Base-by-base conservation (phyloP, 2,329 filamentous ascomycete species). In the Colletotrichum sp. region DNA sequence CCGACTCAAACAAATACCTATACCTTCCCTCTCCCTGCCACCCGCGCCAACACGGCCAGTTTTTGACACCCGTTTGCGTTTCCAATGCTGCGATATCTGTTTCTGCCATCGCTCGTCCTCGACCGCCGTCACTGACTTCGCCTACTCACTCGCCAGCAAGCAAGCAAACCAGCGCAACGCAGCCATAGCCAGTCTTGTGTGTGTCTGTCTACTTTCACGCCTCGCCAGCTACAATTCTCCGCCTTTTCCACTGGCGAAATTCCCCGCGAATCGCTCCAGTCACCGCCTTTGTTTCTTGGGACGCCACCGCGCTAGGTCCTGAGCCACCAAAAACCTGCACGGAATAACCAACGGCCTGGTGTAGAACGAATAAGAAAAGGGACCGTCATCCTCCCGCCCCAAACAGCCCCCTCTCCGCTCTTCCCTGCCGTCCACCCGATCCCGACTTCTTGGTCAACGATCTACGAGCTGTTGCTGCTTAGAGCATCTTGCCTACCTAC, bases 241-340 rank as follows among this genome's bases (percentile, higher is more conserved):
- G 68, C 55, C 30, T 72, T 63, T 72, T 59, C 15, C 32, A 75
- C 70, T 68, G 73, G 73, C 73, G 69, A 72, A 75, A 70, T 63
- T 63, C 68, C 77, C 73, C 77, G 72, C 76, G 61, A 75, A 72
- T 78, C 76, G 59, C 75, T 70, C 73, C 65, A 71, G 77, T 78
- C 77, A 78, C 77, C 77, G 77, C 77, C 77, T 77, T 78, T 78
- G 76, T 77, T 76, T 78, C 70, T 70, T 69, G 71, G 72, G 70
- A 74, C 77, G 76, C 76, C 68, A 78, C 77, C 71, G 67, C 76
- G 72, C 77, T 75, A 75, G 68, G 73, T 75, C 70, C 73, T 72
- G 73, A 75, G 73, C 74, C 74, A 76, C 65, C 71, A 32, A 74
- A 76, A 70, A 74, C 71, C 71, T 76, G 74, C 74, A 71, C 74